Conservation (phyloP, 2,329 filamentous ascomycete genomes). For the Xylariaceae sp. region DNA sequence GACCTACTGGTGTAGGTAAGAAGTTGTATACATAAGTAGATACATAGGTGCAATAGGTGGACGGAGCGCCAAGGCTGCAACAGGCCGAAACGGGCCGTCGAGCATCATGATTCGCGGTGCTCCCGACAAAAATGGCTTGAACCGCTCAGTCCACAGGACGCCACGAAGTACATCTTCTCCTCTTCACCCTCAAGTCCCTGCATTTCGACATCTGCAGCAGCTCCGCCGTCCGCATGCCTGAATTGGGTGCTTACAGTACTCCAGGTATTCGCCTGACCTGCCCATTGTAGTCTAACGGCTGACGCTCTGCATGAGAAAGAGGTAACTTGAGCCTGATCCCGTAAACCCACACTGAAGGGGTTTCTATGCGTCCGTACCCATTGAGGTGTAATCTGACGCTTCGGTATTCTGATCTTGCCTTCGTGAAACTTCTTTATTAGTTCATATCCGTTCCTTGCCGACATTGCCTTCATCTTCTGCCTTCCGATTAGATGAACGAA, state of each 20-base stretch:
- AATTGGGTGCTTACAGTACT: background rate
- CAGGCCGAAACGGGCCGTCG: no score
- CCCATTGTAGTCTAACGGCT: background rate
- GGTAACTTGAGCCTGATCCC: conserved; percentile 3
- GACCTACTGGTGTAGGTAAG: no score
- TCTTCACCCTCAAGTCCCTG: conserved; percentile 8
- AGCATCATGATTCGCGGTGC: no score
- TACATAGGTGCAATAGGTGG: no score
- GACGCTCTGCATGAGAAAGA: conserved; percentile 9
- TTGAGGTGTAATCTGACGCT: conserved; percentile 7
- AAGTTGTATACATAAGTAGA: no score
- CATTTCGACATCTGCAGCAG: conserved; percentile 12
- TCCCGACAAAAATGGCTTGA: no score
- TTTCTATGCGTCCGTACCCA: background rate
- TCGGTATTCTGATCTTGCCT: background rate
- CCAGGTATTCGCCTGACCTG: background rate
- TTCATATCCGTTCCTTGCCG: background rate
- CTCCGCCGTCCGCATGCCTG: conserved; percentile 9
- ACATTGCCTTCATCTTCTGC: background rate
- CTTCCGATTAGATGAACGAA: conserved; percentile 13
- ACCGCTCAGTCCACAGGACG: background rate
- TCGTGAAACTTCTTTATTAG: background rate
- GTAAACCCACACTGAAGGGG: background rate
- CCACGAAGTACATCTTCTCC: background rate
- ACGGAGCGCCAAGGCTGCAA: no score